A percentile compares a stretch with the other conserved stretches of the same genome.
These are phyloP conservation scores for Pseudogymnoascus sp. DNA, from an alignment of 2,329 filamentous ascomycete species.

Conservation along the genomic window DNA sequence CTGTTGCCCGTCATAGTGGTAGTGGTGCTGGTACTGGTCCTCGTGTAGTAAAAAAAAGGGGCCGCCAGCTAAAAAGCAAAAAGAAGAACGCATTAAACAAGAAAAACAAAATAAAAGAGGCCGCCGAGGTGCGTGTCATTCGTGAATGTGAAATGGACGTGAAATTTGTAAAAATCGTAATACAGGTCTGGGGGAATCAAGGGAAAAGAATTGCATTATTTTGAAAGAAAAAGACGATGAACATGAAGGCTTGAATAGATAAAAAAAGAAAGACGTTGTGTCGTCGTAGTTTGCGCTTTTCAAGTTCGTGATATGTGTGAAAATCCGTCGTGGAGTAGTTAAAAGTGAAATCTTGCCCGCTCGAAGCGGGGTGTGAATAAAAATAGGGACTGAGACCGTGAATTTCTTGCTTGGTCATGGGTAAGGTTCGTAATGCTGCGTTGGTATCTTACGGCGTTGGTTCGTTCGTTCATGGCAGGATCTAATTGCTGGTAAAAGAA, in stretches of 20 bases:
- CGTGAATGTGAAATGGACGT: neutral
- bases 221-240: neutral
- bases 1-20: neutral
- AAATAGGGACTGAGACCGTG: neutral
- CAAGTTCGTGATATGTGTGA: neutral
- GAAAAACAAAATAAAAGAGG: neutral
- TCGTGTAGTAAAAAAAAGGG: neutral
- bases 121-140: constrained; percentile 4
- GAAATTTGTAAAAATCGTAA: constrained; percentile 1
- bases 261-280: neutral
- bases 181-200: constrained; percentile 1
- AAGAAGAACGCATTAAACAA: neutral
- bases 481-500: constrained; percentile 7
- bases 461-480: constrained; percentile 1
- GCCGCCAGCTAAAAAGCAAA: neutral
- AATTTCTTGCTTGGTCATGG: neutral
- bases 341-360: neutral
- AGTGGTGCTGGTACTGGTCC: neutral
- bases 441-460: neutral
- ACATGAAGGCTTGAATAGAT: neutral
- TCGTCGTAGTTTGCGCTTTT: neutral
- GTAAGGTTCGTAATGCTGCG: constrained; percentile 2
- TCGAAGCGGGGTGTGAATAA: neutral
- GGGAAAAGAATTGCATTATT: neutral
- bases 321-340: neutral